Conservation (phyloP, 2,329 filamentous ascomycete genomes). For the Sclerotiophoma versabilis region DNA sequence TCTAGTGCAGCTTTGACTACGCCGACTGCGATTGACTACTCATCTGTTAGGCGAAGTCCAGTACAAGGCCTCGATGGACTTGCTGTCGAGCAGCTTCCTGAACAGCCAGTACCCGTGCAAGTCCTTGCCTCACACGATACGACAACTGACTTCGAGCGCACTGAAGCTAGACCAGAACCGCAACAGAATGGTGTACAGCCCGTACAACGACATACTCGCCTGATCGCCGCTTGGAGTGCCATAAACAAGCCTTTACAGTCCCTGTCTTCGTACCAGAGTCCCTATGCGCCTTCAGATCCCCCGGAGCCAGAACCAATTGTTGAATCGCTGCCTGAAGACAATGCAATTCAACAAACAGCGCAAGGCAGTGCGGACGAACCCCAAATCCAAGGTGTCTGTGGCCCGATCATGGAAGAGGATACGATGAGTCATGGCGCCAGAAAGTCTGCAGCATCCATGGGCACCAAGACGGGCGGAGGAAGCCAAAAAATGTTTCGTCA, state of each 20-base stretch:
- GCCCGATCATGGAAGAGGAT: slow-evolving; percentile 15
- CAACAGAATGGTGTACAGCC: not conserved
- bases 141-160: not conserved
- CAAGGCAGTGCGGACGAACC: not conserved
- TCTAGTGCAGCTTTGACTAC: not conserved
- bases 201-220: not conserved
- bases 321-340: not conserved
- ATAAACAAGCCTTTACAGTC: slow-evolving; percentile 22
- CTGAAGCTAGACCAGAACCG: not conserved
- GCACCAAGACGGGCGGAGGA: slow-evolving; percentile 29
- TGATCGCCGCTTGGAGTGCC: slow-evolving; percentile 22
- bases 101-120: not conserved
- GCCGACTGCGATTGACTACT: too few species aligned
- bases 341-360: not conserved
- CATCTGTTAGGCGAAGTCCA: too few species aligned
- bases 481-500: slow-evolving; percentile 30
- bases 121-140: not conserved
- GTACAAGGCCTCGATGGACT: not conserved
- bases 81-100: not conserved
- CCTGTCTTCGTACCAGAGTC: slow-evolving; percentile 24
- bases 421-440: slow-evolving; percentile 8
- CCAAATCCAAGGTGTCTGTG: slow-evolving; percentile 15
- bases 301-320: not conserved
- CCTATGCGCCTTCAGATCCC: slow-evolving; percentile 18
- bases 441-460: slow-evolving; percentile 11